Evolutionary conservation across 257 asterid genomes (phyloP).

Genomic region (Scutellaria barbata): DNA sequence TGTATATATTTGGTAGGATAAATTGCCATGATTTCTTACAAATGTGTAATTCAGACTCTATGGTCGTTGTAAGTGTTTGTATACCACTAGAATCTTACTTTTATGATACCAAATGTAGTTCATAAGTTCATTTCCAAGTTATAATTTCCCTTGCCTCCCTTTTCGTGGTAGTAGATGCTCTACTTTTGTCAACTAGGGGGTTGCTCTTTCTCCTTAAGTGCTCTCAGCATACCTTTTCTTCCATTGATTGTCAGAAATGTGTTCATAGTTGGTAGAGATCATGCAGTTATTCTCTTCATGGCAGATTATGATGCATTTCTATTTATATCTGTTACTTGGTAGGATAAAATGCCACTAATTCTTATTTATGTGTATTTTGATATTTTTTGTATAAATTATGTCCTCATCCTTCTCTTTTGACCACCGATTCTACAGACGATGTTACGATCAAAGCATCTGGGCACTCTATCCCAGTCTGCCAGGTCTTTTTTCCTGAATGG

Average conservation of each 20-base stretch:
- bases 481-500: conserved; percentile 75
- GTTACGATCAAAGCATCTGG: conserved; percentile 88
- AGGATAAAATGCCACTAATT: not conserved
- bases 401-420: not conserved
- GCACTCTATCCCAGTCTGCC: conserved; percentile 88
- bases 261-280: not conserved
- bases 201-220: not conserved
- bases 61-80: not conserved
- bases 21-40: too few species aligned
- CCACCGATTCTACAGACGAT: conserved; percentile 58
- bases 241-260: conserved; percentile 6
- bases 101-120: not conserved
- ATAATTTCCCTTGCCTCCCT: not conserved
- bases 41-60: not conserved
- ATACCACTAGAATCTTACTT: not conserved
- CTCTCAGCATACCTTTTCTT: not conserved
- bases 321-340: not conserved
- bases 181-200: too few species aligned
- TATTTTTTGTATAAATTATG: not conserved
- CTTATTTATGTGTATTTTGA: not conserved
- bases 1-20: too few species aligned
- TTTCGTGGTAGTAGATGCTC: not conserved
- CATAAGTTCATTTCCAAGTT: not conserved
- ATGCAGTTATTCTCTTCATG: not conserved
- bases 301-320: not conserved